Evolutionary conservation across 148 eudicot species (phyloP).

Genomic region (Vaccinium vitisidaea): DNA sequence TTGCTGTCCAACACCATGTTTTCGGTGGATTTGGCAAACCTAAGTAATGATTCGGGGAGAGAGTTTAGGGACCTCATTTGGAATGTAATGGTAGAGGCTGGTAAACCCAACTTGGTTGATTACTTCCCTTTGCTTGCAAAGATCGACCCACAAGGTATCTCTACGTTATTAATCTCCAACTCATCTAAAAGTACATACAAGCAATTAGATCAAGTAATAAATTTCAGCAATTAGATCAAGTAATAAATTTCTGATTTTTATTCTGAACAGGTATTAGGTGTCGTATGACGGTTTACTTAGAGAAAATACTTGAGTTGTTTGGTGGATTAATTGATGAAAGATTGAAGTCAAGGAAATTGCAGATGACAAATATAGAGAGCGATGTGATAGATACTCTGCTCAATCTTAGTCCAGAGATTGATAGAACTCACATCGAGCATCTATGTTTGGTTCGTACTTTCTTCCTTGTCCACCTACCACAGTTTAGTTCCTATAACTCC

Average conservation of each 20-base stretch:
- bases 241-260: not conserved
- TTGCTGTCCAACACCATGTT: too few relatives aligned
- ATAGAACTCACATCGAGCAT: conserved; percentile 19
- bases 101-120: too few relatives aligned
- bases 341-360: not conserved
- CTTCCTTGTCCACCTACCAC: not conserved
- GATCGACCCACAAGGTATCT: too few relatives aligned
- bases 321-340: conserved; percentile 12
- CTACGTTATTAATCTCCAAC: too few relatives aligned
- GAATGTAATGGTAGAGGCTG: too few relatives aligned
- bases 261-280: conserved; percentile 10
- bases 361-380: not conserved
- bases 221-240: too few relatives aligned
- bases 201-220: too few relatives aligned
- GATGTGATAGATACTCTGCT: conserved; percentile 30
- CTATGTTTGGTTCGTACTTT: conserved; percentile 16
- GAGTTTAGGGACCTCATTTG: too few relatives aligned
- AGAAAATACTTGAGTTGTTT: conserved; percentile 15
- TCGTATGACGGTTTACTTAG: not conserved
- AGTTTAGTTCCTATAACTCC: not conserved
- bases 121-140: too few relatives aligned
- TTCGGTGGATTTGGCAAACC: too few relatives aligned
- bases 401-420: conserved; percentile 11
- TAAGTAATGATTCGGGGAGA: too few relatives aligned
- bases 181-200: not conserved